Evolutionary conservation across 805 yeast genomes (phyloP), one percentile per base, ranked within the genome.

Genomic region (Diddensiella santjacobensis): DNA sequence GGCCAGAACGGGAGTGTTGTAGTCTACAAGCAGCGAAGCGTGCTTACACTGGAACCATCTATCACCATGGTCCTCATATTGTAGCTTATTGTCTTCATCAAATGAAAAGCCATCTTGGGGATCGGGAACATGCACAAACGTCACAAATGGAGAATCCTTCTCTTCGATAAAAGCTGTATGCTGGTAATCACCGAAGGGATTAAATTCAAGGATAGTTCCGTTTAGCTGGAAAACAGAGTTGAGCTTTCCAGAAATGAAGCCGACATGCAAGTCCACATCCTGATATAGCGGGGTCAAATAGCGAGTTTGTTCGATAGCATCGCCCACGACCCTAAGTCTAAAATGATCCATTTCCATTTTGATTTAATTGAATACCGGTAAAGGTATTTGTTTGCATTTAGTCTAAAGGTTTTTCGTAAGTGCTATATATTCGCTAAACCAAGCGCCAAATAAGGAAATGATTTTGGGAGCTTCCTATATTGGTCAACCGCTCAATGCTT

Each of bases 101-200:
- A 35, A 10, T 35, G 38, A 35, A 17, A 8, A 35, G 18, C 38
- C 38, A 8, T 35, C 8, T 15, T 35, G 38, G 8, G 15, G 38
- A 17, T 35, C 20, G 8, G 38, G 38, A 10, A 13, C 38, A 35
- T n/a, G 38, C 10, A 13, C 20, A 17, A 35, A 35, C 15, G 8
- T 13, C 15, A 35, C 10, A 6, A 15, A 6, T 8, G 38, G 38
- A 17, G 15, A 8, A 6, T 17, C 20, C 20, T 8, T 10, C 8
- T 17, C 20, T 6, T 35, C 20, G 15, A 35, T 35, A 17, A 35
- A 35, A 6, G 38, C 38, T 8, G 18, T n/a, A 35, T 10, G 20
- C 18, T 35, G 38, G 15, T n/a, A 35, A 17, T 35, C 38, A 35
- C 38, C 38, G 18, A 35, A 35, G 6, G 38, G 38, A 17, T 35